Conservation (phyloP, 768 basidiomycete species). For the Sporobolomyces pararoseus region DNA sequence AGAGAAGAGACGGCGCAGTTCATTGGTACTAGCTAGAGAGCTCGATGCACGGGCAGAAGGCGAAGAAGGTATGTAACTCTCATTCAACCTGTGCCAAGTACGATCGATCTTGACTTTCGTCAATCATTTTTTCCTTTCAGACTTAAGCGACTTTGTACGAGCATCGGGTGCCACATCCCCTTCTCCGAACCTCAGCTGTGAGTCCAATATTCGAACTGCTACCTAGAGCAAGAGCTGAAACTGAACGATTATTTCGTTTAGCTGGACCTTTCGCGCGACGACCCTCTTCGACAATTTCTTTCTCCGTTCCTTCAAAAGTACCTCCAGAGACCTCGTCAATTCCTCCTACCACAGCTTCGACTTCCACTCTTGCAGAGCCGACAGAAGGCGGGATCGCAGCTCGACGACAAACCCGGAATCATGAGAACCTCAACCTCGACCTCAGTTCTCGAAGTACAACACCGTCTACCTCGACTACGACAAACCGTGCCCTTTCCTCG, state of each 20-base stretch:
- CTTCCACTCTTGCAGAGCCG: too few relatives aligned
- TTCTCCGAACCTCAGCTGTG: background rate
- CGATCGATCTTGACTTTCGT: background rate
- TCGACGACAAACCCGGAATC: slow-evolving; percentile 12
- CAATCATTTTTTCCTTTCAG: background rate
- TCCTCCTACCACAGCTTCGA: background rate
- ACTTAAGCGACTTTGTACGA: slow-evolving; percentile 16
- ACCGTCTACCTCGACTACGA: background rate
- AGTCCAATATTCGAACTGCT: background rate
- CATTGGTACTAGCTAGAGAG: background rate
- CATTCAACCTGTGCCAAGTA: background rate
- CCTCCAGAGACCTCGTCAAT: background rate
- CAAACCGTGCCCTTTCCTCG: too few relatives aligned
- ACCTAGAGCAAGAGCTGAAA: too few relatives aligned
- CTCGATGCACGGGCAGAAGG: background rate
- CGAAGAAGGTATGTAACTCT: background rate
- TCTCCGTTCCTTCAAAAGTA: too few relatives aligned
- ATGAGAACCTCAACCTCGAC: slow-evolving; percentile 17
- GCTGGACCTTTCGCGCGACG: slow-evolving; percentile 12
- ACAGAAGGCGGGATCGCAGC: background rate
- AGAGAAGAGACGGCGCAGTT: slow-evolving; percentile 13
- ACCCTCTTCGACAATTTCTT: background rate
- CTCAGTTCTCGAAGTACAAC: slow-evolving; percentile 1
- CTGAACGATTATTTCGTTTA: background rate
- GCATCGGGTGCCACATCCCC: slow-evolving; percentile 7